phyloP scores from a whole-genome alignment of 2,329 filamentous ascomycete species.

The Aspergillus awamori region DNA sequence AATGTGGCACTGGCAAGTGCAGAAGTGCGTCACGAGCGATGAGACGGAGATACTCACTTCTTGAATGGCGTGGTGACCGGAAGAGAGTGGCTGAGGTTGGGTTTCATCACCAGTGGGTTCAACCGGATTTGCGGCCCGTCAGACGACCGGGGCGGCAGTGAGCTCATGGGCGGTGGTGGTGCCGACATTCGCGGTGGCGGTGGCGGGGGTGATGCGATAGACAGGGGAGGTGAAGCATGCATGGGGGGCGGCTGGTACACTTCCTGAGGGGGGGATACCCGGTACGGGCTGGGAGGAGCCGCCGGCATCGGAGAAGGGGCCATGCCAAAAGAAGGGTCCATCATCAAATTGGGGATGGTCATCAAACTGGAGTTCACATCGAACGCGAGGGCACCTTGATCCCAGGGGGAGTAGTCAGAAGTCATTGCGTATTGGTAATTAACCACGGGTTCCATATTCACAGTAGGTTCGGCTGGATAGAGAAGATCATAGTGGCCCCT shows the following conservation, averaged over 20 bases:
- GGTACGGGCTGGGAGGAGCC: constrained; percentile 33
- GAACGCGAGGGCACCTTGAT: constrained; percentile 41
- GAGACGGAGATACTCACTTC: constrained; percentile 36
- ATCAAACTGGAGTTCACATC: constrained; percentile 46
- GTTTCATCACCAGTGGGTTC: constrained; percentile 46
- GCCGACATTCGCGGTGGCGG: constrained; percentile 30
- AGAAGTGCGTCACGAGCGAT: not conserved
- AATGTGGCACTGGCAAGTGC: not conserved
- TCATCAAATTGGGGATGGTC: constrained; percentile 45
- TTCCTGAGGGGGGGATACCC: constrained; percentile 37
- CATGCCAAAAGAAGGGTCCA: constrained; percentile 38
- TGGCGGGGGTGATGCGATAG: constrained; percentile 29
- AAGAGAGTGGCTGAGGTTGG: constrained; percentile 43
- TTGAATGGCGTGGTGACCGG: constrained; percentile 46
- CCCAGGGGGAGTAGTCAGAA: constrained; percentile 42
- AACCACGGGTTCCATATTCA: constrained; percentile 44
- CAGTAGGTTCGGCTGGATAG: constrained; percentile 64
- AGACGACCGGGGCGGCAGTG: constrained; percentile 36
- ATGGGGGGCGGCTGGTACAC: constrained; percentile 38
- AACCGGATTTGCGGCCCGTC: constrained; percentile 46
- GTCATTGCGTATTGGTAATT: constrained; percentile 47
- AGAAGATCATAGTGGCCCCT: constrained; percentile 92
- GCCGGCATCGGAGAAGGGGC: constrained; percentile 35
- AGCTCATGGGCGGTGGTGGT: constrained; percentile 37
- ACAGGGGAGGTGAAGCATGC: constrained; percentile 31